Evolutionary conservation across 768 basidiomycete species (phyloP).

Genomic region (Sporobolomyces roseus): DNA sequence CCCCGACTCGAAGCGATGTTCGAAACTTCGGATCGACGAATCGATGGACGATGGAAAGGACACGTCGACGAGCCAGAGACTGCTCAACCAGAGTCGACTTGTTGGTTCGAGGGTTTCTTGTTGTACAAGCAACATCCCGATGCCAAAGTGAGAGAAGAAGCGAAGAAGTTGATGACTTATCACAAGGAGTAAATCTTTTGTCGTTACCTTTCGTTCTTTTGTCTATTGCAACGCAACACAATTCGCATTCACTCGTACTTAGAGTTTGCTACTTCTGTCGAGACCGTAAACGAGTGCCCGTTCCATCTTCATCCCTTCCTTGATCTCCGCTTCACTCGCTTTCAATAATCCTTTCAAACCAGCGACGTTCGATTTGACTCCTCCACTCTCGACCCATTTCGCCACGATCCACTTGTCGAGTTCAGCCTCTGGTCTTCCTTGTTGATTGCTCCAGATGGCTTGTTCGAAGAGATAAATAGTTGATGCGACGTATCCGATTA

Average conservation of each 20-base stretch:
- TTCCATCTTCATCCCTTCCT: not conserved
- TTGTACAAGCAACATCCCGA: conserved; percentile 60
- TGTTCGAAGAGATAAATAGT: conserved; percentile 65
- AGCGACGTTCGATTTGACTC: not conserved
- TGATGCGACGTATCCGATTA: conserved; percentile 59
- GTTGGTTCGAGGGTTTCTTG: conserved; percentile 73
- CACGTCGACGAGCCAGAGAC: conserved; percentile 76
- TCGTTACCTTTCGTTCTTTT: not conserved
- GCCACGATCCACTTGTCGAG: conserved; percentile 58
- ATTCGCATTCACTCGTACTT: not conserved
- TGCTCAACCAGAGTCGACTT: conserved; percentile 67
- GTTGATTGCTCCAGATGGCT: conserved; percentile 58
- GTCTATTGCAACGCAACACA: not conserved
- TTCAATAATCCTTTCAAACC: not conserved
- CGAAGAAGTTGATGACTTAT: conserved; percentile 50
- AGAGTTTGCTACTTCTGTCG: not conserved
- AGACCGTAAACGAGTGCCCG: conserved; percentile 14
- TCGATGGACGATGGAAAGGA: conserved; percentile 77
- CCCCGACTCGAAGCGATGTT: conserved; percentile 76
- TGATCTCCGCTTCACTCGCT: not conserved
- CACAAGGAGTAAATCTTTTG: not conserved
- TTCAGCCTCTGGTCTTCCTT: conserved; percentile 45
- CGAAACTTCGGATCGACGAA: conserved; percentile 76
- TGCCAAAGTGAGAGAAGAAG: conserved; percentile 63
- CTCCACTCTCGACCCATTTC: conserved; percentile 55